phyloP scores from a whole-genome alignment of 306 rosid species.

The Astragalus glycyphyllos region DNA sequence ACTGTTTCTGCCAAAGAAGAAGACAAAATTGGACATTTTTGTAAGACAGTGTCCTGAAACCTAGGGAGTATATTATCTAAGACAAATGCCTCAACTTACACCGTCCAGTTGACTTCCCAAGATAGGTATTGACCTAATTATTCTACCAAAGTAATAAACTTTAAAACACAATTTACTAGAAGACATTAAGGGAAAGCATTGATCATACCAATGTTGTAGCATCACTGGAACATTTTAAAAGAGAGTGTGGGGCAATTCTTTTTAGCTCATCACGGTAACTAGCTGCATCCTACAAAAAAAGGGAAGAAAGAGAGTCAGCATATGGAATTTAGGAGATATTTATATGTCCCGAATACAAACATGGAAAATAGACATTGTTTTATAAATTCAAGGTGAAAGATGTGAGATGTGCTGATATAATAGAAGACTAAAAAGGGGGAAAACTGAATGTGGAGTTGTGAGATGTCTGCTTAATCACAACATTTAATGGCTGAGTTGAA shows the following conservation, averaged over 20 bases:
- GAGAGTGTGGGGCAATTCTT: conserved; percentile 75
- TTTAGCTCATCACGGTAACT: conserved; percentile 84
- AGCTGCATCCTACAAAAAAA: conserved; percentile 75
- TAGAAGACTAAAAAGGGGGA: not conserved
- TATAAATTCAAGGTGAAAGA: conserved; percentile 20
- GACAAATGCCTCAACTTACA: conserved; percentile 16
- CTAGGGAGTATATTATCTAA: conserved; percentile 4
- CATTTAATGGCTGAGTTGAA: conserved; percentile 17
- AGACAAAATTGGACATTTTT: conserved; percentile 17
- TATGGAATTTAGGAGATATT: conserved; percentile 18
- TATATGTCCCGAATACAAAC: conserved; percentile 7
- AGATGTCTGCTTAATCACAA: not conserved
- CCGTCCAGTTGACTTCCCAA: conserved; percentile 25
- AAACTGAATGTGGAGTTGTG: conserved; percentile 2
- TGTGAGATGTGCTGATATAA: conserved; percentile 5
- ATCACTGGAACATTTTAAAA: conserved; percentile 88
- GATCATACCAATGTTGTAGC: conserved; percentile 82
- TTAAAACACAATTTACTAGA: not conserved
- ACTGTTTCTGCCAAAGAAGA: conserved; percentile 17
- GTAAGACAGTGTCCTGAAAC: conserved; percentile 16
- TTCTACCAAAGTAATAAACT: conserved; percentile 21
- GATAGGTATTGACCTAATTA: conserved; percentile 20
- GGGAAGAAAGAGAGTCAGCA: conserved; percentile 14
- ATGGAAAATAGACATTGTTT: conserved; percentile 9
- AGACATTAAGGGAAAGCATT: conserved; percentile 5